Evolutionary conservation across 2,329 filamentous ascomycete species (phyloP).

Genomic region (Diplodia seriata): DNA sequence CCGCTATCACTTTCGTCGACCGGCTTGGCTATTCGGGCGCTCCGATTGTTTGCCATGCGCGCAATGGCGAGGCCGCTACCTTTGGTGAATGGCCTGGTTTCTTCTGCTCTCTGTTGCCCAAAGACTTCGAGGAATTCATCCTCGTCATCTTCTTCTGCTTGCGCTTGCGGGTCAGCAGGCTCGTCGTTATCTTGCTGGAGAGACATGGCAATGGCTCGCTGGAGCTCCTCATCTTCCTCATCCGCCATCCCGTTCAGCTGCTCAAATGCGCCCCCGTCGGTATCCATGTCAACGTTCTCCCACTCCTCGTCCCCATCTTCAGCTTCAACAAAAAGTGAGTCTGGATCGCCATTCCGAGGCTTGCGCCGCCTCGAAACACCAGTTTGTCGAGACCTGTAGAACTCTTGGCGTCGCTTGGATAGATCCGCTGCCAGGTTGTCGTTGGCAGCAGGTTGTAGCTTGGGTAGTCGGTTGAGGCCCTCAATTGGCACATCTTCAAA

Average conservation of each 20-base stretch:
- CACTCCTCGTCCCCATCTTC: conserved; percentile 49
- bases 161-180: conserved; percentile 51
- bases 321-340: conserved; percentile 42
- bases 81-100: conserved; percentile 53
- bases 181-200: conserved; percentile 65
- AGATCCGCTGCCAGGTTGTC: conserved; percentile 46
- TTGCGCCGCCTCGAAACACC: conserved; percentile 36
- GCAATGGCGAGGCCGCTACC: conserved; percentile 67
- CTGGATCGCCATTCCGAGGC: conserved; percentile 31
- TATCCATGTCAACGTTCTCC: conserved; percentile 50
- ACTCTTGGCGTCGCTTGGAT: conserved; percentile 54
- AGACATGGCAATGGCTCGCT: conserved; percentile 83
- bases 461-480: conserved; percentile 84
- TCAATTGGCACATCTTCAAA: conserved; percentile 95
- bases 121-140: conserved; percentile 56
- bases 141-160: conserved; percentile 46
- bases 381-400: conserved; percentile 52
- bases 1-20: conserved; percentile 62
- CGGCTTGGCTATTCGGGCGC: conserved; percentile 60
- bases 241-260: conserved; percentile 52
- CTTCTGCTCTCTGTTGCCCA: conserved; percentile 52
- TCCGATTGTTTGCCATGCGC: conserved; percentile 75
- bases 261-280: conserved; percentile 66
- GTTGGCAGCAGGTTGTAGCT: conserved; percentile 52
- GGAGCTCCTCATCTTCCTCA: conserved; percentile 76